Conservation (phyloP, 768 basidiomycete species). For the Leccinum arenicola region DNA sequence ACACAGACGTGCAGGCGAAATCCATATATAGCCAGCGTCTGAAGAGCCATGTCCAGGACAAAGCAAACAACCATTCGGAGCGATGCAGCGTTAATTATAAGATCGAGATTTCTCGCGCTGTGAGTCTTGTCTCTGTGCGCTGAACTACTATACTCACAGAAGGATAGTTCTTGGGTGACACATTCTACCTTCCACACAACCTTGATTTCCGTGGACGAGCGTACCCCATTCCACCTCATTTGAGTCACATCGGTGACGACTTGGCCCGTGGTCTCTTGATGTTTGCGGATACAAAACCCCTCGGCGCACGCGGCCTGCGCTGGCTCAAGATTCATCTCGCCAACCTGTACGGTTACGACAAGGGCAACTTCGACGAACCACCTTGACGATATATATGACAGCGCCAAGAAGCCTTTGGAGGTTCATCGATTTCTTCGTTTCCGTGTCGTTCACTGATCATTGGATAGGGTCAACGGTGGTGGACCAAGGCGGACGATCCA, state of each 20-base stretch:
- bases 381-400: constrained; percentile 77
- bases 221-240: constrained; percentile 93
- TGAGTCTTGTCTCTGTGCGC: constrained; percentile 37
- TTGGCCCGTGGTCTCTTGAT: constrained; percentile 81
- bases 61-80: constrained; percentile 85
- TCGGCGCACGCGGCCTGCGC: constrained; percentile 80
- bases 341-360: constrained; percentile 92
- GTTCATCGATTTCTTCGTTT: constrained; percentile 39
- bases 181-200: constrained; percentile 92
- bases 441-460: constrained; percentile 3
- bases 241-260: constrained; percentile 96
- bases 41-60: constrained; percentile 52
- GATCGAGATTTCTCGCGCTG: constrained; percentile 91
- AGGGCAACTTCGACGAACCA: constrained; percentile 83
- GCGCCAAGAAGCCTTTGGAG: constrained; percentile 74
- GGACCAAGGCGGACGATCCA: constrained; percentile 89
- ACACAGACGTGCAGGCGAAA: constrained; percentile 54
- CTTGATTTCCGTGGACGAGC: constrained; percentile 97
- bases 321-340: constrained; percentile 97
- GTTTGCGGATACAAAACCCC: constrained; percentile 75
- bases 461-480: constrained; percentile 75
- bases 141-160: not conserved
- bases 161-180: constrained; percentile 77
- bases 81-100: constrained; percentile 95
- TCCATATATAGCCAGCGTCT: constrained; percentile 54